Evolutionary conservation across 768 basidiomycete species (phyloP), one percentile per base, ranked within the genome.

Genomic region (Pulveroboletus frians): DNA sequence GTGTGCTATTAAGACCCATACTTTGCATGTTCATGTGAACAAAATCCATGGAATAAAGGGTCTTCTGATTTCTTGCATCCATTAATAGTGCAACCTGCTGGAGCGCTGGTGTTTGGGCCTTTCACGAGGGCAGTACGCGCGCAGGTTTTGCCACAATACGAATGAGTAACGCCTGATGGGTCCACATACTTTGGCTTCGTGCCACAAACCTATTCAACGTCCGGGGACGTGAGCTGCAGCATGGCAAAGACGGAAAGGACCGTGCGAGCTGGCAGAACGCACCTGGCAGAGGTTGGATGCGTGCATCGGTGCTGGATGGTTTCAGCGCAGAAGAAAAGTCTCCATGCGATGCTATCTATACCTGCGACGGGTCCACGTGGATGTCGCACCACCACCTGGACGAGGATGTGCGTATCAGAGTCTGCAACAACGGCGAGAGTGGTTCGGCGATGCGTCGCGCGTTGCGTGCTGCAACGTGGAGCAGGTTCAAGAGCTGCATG

Each of bases 151-250:
- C 83, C 74, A 58, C 82, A 84, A 60, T 77, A 84, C 29, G 76
- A 73, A 57, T 83, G 80, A 53, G 72, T 72, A 52, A 71, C 64
- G 15, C 82, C 83, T 51, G 76, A 73, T n/a, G 59, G 29, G 55
- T 83, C 83, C n/a, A 80, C 64, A 60, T 76, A 83, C 69, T 79
- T 84, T 13, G 81, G 79, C 62, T 75, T 81, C 50, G 70, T 70
- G 13, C 78, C 76, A 64, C 83, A 84, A 49, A 74, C 73, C 83
- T 84, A 53, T 29, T 2, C 46, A 44, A 52, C 34, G 23, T 26
- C 23, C 23, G 23, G 6, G 47, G 35, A 15, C 8, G 45, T 56
- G 51, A 61, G 61, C 26, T 21, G 14, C 32, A 30, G 9, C 9
- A 38, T 30, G 39, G 35, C 27, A 14, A 49, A 13, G 39, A 46